Percentiles rank a stretch among this genome's conserved stretches.
Evolutionary conservation across 257 asterid genomes (phyloP).

Genomic region (Solanum paucissectum): DNA sequence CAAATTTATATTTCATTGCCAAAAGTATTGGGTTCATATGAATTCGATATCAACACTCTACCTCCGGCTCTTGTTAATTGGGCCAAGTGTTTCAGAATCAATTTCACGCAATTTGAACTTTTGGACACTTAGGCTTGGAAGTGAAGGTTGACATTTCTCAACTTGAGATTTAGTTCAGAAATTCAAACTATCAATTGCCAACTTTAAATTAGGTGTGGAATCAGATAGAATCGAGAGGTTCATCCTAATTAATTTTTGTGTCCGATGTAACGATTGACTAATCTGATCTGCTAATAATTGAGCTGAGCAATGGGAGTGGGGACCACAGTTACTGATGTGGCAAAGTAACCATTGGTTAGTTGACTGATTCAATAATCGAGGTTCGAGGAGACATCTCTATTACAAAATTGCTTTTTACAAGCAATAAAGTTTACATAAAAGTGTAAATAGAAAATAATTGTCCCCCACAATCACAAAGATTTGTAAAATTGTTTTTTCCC

Average conservation of each 20-base stretch:
- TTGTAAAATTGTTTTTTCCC: too few species aligned
- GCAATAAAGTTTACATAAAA: background rate
- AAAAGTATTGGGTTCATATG: background rate
- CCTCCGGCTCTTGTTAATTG: background rate
- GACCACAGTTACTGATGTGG: conserved; percentile 7
- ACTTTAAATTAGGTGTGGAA: too few species aligned
- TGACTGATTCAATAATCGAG: conserved; percentile 33
- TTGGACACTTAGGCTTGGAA: background rate
- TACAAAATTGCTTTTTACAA: background rate
- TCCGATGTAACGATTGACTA: background rate
- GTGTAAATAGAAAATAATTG: background rate
- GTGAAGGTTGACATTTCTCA: background rate
- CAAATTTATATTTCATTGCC: background rate
- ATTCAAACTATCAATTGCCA: too few species aligned
- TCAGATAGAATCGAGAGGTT: background rate
- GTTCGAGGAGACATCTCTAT: conserved; percentile 31
- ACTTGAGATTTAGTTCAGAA: background rate
- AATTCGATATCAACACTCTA: background rate
- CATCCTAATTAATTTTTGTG: background rate
- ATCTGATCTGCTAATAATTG: background rate
- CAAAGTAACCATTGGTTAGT: conserved; percentile 9
- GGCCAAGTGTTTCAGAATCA: background rate
- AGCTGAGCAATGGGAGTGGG: background rate
- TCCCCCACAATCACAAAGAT: background rate
- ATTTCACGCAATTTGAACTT: background rate